A percentile compares a stretch with the other conserved stretches of the same genome.
These are phyloP conservation scores for Tetrapisispora nanseiensis DNA, from an alignment of 805 yeast species.

Conservation along the genomic window DNA sequence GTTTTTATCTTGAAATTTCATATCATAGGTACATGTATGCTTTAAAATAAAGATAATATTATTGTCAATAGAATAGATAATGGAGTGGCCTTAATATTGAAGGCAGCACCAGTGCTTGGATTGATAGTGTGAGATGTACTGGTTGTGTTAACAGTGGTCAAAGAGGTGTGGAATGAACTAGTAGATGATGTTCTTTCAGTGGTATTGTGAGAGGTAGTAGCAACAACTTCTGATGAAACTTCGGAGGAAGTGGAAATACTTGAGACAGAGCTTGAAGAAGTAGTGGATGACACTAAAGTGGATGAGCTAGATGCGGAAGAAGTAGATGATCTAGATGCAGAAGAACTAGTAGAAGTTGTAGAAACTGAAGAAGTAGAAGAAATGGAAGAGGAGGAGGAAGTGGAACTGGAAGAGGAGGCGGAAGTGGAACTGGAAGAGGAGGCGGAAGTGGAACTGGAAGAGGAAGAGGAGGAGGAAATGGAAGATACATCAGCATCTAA, in stretches of 20 bases:
- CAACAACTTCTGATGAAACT: not conserved
- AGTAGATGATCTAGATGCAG: slow-evolving; percentile 5
- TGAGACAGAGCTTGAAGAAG: slow-evolving; percentile 4
- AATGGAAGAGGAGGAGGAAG: slow-evolving; percentile 6
- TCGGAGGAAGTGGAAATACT: slow-evolving; percentile 10
- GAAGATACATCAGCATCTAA: slow-evolving; percentile 2
- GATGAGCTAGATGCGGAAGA: slow-evolving; percentile 5
- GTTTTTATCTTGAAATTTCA: too few species aligned
- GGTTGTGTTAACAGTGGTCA: not conserved
- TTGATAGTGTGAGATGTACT: not conserved
- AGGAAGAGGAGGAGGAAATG: slow-evolving; percentile 5
- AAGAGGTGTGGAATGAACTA: not conserved
- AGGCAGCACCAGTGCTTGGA: not conserved
- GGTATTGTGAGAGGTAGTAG: too few species aligned
- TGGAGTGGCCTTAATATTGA: not conserved
- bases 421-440: slow-evolving; percentile 2
- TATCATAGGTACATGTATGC: too few species aligned
- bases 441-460: slow-evolving; percentile 6
- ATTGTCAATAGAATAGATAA: not conserved
- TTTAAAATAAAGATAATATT: not conserved
- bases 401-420: slow-evolving; percentile 6
- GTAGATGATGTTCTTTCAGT: not conserved
- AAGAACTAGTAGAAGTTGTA: slow-evolving; percentile 4
- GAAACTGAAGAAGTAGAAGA: slow-evolving; percentile 9
- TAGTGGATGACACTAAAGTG: slow-evolving; percentile 3